Conservation (phyloP, 2,329 filamentous ascomycete species). For the Sporothrix luriei region DNA sequence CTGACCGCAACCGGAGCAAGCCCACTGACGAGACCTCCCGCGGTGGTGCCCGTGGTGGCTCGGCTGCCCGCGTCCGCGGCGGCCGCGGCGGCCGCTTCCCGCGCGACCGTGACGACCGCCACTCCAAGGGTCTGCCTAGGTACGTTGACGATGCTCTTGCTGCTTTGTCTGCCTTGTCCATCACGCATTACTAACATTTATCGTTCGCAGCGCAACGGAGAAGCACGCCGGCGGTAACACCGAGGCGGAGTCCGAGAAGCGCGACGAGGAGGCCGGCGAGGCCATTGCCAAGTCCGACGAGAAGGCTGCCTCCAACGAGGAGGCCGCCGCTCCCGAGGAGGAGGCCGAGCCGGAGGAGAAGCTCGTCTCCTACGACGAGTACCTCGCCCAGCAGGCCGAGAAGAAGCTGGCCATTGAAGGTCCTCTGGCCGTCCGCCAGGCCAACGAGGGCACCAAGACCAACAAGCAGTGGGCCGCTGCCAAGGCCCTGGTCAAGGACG, state of each 20-base stretch:
- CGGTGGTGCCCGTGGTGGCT: constrained; percentile 61
- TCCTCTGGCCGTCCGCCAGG: constrained; percentile 72
- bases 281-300: constrained; percentile 83
- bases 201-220: constrained; percentile 67
- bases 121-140: constrained; percentile 53
- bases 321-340: constrained; percentile 44
- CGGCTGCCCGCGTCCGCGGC: constrained; percentile 64
- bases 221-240: constrained; percentile 88
- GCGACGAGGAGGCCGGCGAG: constrained; percentile 89
- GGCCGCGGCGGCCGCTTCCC: constrained; percentile 58
- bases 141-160: constrained; percentile 42
- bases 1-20: constrained; percentile 79
- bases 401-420: constrained; percentile 74
- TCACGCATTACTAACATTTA: constrained; percentile 21
- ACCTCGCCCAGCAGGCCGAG: constrained; percentile 71
- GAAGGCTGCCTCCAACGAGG: constrained; percentile 63
- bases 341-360: constrained; percentile 74
- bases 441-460: constrained; percentile 86
- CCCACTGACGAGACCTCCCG: constrained; percentile 68
- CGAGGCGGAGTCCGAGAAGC: constrained; percentile 80
- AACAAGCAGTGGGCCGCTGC: constrained; percentile 93
- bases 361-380: constrained; percentile 85
- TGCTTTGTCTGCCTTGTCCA: background rate
- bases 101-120: constrained; percentile 60
- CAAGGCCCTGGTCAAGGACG: constrained; percentile 68